Conservation (phyloP, 768 basidiomycete genomes). For the Lactarius hengduanensis region DNA sequence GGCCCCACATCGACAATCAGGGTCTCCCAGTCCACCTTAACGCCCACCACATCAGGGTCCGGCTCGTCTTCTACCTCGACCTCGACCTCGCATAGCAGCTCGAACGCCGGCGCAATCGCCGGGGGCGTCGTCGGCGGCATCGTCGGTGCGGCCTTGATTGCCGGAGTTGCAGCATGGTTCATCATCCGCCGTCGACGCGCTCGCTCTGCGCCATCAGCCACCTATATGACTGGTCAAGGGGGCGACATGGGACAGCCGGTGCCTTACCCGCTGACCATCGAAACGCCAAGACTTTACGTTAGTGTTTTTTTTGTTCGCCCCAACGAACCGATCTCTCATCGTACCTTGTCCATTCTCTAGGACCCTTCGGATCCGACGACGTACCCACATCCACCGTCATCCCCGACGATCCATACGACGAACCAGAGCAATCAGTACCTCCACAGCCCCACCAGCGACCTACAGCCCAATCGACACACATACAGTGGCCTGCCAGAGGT, state of each 20-base stretch:
- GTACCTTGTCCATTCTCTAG: constrained; percentile 1
- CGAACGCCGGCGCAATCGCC: constrained; percentile 56
- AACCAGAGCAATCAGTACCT: not conserved
- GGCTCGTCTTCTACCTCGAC: not conserved
- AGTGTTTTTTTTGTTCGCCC: not conserved
- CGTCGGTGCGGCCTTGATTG: constrained; percentile 46
- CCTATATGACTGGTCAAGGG: constrained; percentile 11
- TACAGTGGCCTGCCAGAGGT: constrained; percentile 27
- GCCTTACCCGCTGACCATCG: constrained; percentile 3
- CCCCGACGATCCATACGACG: constrained; percentile 22
- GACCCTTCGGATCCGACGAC: constrained; percentile 30
- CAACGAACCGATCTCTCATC: not conserved
- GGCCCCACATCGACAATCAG: not conserved
- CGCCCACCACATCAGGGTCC: not conserved
- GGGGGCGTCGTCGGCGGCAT: constrained; percentile 64
- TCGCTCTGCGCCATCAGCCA: constrained; percentile 28
- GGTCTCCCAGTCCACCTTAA: not conserved
- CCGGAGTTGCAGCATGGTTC: constrained; percentile 42
- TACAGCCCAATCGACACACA: constrained; percentile 12
- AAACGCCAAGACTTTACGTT: constrained; percentile 23
- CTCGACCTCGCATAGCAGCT: not conserved
- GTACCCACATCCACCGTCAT: constrained; percentile 16
- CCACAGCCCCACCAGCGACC: not conserved
- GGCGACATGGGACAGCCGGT: constrained; percentile 6
- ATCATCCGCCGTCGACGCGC: constrained; percentile 35